phyloP scores from a whole-genome alignment of 2,329 filamentous ascomycete species.

The Calonectria hawksworthii region DNA sequence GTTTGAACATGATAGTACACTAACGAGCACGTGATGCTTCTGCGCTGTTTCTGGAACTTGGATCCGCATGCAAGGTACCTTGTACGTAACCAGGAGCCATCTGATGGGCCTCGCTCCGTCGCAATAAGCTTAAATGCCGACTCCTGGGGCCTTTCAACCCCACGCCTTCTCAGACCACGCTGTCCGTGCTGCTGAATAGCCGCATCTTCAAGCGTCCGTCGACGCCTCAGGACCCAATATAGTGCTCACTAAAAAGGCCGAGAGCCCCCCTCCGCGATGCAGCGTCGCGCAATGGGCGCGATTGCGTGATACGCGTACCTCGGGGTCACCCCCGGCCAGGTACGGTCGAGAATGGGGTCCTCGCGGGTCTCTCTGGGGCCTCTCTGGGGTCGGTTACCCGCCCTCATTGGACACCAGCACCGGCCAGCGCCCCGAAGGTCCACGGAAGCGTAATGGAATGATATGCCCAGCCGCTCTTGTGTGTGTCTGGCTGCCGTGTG shows the following conservation, averaged over 20 bases:
- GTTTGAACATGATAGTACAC: conserved; percentile 1
- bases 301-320: conserved; percentile 5
- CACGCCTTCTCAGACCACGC: conserved; percentile 24
- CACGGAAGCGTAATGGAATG: conserved; percentile 33
- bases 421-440: conserved; percentile 18
- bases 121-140: conserved; percentile 48
- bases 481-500: conserved; percentile 29
- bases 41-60: conserved; percentile 41
- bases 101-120: conserved; percentile 34
- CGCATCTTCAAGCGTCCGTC: conserved; percentile 17
- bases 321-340: not conserved
- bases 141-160: conserved; percentile 33
- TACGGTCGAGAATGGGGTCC: not conserved
- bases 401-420: conserved; percentile 25
- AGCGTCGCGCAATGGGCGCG: not conserved
- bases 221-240: conserved; percentile 12
- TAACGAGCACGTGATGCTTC: conserved; percentile 31
- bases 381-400: not conserved
- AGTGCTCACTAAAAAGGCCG: not conserved
- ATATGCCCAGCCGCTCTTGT: conserved; percentile 32
- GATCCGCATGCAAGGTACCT: conserved; percentile 38
- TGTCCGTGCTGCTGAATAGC: conserved; percentile 33
- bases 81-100: conserved; percentile 42
- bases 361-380: not conserved
- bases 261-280: not conserved